These are phyloP conservation scores for Aureobasidium namibiae DNA, from an alignment of 2,329 filamentous ascomycete genomes.

Conservation along the genomic window DNA sequence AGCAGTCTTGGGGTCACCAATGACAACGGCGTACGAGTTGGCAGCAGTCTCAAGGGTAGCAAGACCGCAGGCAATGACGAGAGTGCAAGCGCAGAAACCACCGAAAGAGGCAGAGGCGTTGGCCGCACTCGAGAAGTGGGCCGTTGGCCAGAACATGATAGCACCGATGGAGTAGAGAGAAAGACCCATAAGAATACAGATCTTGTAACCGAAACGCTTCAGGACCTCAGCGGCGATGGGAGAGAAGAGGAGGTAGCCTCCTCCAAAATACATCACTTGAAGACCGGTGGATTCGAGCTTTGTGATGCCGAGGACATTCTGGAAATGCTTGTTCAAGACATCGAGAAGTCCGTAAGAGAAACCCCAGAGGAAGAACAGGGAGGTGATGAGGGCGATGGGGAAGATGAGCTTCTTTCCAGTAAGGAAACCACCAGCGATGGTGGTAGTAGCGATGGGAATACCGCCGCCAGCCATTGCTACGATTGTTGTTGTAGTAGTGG, in stretches of 20 bases:
- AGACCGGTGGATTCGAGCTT: slow-evolving; percentile 35
- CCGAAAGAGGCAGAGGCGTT: slow-evolving; percentile 28
- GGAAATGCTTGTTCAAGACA: slow-evolving; percentile 32
- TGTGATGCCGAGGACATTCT: slow-evolving; percentile 30
- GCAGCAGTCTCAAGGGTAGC: slow-evolving; percentile 32
- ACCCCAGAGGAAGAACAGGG: slow-evolving; percentile 39
- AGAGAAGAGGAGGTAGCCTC: slow-evolving; percentile 35
- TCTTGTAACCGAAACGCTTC: slow-evolving; percentile 37
- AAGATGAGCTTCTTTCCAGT: slow-evolving; percentile 40
- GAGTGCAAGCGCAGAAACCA: slow-evolving; percentile 31
- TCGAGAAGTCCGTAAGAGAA: slow-evolving; percentile 30
- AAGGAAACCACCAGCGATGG: slow-evolving; percentile 34
- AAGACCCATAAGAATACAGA: slow-evolving; percentile 37
- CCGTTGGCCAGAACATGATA: slow-evolving; percentile 31
- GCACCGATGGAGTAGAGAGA: slow-evolving; percentile 30
- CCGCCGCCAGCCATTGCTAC: slow-evolving; percentile 34
- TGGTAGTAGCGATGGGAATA: slow-evolving; percentile 29
- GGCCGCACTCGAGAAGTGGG: slow-evolving; percentile 25
- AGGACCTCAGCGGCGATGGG: slow-evolving; percentile 36
- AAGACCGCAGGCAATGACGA: slow-evolving; percentile 33
- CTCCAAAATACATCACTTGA: slow-evolving; percentile 35
- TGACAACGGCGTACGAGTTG: slow-evolving; percentile 33
- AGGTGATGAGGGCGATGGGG: slow-evolving; percentile 40
- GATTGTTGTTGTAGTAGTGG: background rate
- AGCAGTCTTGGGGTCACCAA: slow-evolving; percentile 28